Conservation (phyloP, 768 basidiomycete genomes). For the Mycena latifolia region DNA sequence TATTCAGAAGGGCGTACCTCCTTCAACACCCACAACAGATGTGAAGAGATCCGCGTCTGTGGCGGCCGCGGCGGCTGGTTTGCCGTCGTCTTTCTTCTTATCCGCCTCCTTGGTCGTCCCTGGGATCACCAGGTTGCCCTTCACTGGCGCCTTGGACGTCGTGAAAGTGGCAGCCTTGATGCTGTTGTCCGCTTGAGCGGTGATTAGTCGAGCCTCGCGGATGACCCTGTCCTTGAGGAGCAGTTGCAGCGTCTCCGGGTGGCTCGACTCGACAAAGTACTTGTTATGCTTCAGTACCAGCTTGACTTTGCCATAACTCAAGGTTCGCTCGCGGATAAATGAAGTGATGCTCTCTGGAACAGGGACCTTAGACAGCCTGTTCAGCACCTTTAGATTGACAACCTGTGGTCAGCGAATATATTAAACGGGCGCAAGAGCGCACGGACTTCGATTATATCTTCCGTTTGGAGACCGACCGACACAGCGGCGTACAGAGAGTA, state of each 20-base stretch:
- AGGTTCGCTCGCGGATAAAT: slow-evolving; percentile 93
- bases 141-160: slow-evolving; percentile 83
- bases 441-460: slow-evolving; percentile 97
- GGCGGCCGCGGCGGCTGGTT: slow-evolving; percentile 43
- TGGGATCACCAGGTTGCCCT: slow-evolving; percentile 87
- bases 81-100: slow-evolving; percentile 71
- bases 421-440: slow-evolving; percentile 38
- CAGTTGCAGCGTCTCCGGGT: slow-evolving; percentile 92
- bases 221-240: slow-evolving; percentile 90
- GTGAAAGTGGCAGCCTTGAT: slow-evolving; percentile 84
- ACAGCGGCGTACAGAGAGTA: slow-evolving; percentile 99
- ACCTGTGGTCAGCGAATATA: slow-evolving; percentile 46
- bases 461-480: slow-evolving; percentile 96
- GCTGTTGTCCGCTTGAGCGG: slow-evolving; percentile 77
- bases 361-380: slow-evolving; percentile 90
- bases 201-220: slow-evolving; percentile 83
- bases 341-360: slow-evolving; percentile 88
- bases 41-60: slow-evolving; percentile 89
- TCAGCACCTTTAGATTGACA: slow-evolving; percentile 67
- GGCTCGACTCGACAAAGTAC: slow-evolving; percentile 96
- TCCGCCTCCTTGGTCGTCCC: slow-evolving; percentile 84
- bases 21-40: slow-evolving; percentile 95
- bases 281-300: slow-evolving; percentile 98
- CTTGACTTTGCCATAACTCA: slow-evolving; percentile 98
- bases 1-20: slow-evolving; percentile 61